A percentile compares a stretch with the other conserved stretches of the same genome.
These are phyloP conservation scores for Hypoxylon sp. DNA, from an alignment of 2,329 filamentous ascomycete genomes.

Conservation along the genomic window DNA sequence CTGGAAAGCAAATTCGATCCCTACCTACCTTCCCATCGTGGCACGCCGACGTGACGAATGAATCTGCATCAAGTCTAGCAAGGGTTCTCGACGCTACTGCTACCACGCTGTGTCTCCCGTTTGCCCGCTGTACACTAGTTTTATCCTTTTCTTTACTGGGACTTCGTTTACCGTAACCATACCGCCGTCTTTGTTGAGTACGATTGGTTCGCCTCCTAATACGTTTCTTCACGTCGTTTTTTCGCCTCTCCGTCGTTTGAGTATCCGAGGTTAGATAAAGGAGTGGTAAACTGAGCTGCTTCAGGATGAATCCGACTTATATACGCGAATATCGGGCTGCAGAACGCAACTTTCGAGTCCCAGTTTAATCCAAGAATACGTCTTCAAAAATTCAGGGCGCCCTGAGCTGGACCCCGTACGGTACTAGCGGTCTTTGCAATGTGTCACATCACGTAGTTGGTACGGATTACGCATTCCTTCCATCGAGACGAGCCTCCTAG, in stretches of 20 bases:
- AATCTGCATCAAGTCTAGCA: conserved; percentile 1
- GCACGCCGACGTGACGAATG: not conserved
- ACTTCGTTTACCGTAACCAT: not conserved
- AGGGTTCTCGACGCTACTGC: not conserved
- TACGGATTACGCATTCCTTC: not conserved
- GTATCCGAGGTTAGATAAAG: conserved; percentile 11
- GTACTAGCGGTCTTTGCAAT: not conserved
- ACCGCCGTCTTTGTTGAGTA: not conserved
- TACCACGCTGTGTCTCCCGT: conserved; percentile 12
- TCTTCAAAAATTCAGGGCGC: not conserved
- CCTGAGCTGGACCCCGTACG: not conserved
- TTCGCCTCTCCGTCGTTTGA: not conserved
- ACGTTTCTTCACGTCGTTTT: not conserved
- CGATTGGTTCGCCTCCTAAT: conserved; percentile 2
- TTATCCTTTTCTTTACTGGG: conserved; percentile 17
- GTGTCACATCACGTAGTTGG: not conserved
- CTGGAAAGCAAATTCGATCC: not conserved
- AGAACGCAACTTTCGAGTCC: not conserved
- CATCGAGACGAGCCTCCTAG: not conserved
- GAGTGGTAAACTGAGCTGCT: not conserved
- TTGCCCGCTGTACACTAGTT: conserved; percentile 31
- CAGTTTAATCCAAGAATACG: not conserved
- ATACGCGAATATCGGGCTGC: conserved; percentile 14
- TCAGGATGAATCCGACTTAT: conserved; percentile 6
- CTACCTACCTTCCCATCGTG: conserved; percentile 4